Evolutionary conservation across 345 rosid species (phyloP), one percentile per base, ranked within the genome.

Genomic region (Lepidium didymum): DNA sequence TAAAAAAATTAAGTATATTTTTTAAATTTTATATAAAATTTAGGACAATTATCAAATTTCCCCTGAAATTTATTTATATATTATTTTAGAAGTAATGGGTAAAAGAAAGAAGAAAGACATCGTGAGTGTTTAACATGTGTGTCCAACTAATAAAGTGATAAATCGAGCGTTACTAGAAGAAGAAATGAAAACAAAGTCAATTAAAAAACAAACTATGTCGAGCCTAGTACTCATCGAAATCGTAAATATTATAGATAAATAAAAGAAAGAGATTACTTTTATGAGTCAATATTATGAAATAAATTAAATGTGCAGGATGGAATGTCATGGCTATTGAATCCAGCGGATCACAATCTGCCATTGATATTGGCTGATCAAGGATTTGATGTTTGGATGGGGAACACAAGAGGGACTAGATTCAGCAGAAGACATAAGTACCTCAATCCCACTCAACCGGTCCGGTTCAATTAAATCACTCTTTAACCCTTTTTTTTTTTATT

Each of bases 351-450:
- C 70, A 83, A 86, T 69, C 78, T 94, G 14, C 97, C 97, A 1
- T 38, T 91, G 79, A 89, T 91, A 14, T 78, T 94, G 74, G 95
- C 96, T 5, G 96, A 94, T 43, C 43, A 79, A 45, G 99, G 99
- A n/a, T 94, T 87, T 53, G 99, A 91, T 60, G 99, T 94, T 27
- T 94, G 99, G 97, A 82, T 94, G 68, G 81, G 86, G 19, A 91
- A 91, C 80, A 78, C 83, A 1, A 75, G 99, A 72, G 99, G 99
- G 29, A 94, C 99, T 64, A 74, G 88, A 57, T 94, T 74, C 58
- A 78, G 93, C 89, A 70, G 83, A 52, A 72, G 84, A 43, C 99
- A 94, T 60, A 66, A 72, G 47, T 74, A 78, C 36, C 85, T 94
- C 7, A 66, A 69, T 36, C 85, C 93, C 25, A 6, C 7, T 54